Percentiles rank a stretch among this genome's conserved stretches.
Evolutionary conservation across 257 asterid genomes (phyloP).

Genomic region (Solanum chiquidenum): DNA sequence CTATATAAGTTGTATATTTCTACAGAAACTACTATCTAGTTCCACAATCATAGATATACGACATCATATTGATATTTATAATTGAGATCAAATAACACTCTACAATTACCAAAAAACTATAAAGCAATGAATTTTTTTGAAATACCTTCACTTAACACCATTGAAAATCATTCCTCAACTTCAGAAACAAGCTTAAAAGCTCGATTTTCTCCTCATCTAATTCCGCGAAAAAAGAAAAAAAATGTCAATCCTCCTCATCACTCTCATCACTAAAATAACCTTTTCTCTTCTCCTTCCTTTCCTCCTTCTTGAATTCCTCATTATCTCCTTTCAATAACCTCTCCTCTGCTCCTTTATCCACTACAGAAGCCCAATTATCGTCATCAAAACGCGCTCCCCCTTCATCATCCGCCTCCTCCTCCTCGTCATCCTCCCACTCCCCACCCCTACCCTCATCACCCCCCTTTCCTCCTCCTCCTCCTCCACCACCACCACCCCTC

Average conservation of each 20-base stretch:
- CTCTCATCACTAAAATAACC: conserved; percentile 96
- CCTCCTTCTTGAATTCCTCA: conserved; percentile 20
- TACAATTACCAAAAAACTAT: background rate
- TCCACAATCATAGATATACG: background rate
- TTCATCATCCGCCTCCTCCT: conserved; percentile 37
- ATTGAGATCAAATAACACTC: background rate
- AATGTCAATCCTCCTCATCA: conserved; percentile 62
- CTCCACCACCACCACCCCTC: conserved; percentile 25
- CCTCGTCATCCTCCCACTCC: conserved; percentile 33
- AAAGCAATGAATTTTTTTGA: background rate
- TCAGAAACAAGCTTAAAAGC: background rate
- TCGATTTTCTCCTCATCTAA: background rate
- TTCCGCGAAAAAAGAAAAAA: background rate
- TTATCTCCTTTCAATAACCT: conserved; percentile 38
- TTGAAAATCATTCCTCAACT: background rate
- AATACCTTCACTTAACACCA: background rate
- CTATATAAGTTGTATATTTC: background rate
- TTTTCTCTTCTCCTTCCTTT: conserved; percentile 55
- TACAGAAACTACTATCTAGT: background rate
- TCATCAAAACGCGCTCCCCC: conserved; percentile 34
- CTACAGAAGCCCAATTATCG: conserved; percentile 95
- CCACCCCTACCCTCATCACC: conserved; percentile 6
- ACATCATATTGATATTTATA: background rate
- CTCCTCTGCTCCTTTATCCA: conserved; percentile 62
- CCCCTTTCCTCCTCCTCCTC: conserved; percentile 5